Evolutionary conservation across 2,329 filamentous ascomycete species (phyloP).

Genomic region (Torrubiellomyces zombiae): DNA sequence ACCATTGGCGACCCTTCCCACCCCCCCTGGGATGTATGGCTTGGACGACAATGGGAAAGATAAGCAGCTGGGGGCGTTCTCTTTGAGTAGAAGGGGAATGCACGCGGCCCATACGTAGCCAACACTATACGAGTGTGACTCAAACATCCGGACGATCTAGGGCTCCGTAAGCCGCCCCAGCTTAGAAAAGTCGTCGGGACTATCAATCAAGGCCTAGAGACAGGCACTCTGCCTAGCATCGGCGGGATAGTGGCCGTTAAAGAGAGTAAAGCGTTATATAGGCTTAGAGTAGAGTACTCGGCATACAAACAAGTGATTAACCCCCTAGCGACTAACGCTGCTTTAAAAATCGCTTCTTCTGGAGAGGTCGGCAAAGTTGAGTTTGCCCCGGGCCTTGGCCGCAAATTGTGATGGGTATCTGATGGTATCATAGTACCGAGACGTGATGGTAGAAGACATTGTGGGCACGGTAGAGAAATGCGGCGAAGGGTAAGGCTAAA

Average conservation of each 20-base stretch:
- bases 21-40: no score
- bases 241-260: neutral
- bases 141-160: neutral
- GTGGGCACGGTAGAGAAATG: no score
- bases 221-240: neutral
- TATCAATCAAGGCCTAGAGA: constrained; percentile 1
- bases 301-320: constrained; percentile 1
- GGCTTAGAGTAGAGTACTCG: constrained; percentile 2
- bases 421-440: constrained; percentile 2
- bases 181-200: neutral
- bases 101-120: constrained; percentile 1
- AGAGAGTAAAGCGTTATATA: neutral
- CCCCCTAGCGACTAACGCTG: constrained; percentile 1
- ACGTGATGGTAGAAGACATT: no score
- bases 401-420: constrained; percentile 2
- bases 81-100: neutral
- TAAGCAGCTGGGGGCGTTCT: no score
- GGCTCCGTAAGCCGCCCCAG: neutral
- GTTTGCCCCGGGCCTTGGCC: constrained; percentile 1
- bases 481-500: no score
- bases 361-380: constrained; percentile 1
- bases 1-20: no score
- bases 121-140: constrained; percentile 1
- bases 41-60: no score
- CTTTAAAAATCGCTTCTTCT: neutral